phyloP scores from a whole-genome alignment of 2,329 filamentous ascomycete species.

The Fusarium sacchari region DNA sequence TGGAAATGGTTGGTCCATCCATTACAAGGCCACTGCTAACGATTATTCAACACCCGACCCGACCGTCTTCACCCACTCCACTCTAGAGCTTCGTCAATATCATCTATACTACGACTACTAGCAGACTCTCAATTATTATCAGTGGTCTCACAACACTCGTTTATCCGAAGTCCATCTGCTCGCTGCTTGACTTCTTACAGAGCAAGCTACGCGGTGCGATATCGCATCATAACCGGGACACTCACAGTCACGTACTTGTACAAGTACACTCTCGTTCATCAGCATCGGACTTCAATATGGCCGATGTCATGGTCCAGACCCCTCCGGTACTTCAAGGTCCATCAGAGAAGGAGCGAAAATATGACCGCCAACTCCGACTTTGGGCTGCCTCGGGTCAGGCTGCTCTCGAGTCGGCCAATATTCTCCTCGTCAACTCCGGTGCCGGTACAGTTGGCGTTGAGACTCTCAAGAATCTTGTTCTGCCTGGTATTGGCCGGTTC shows the following conservation, averaged over 20 bases:
- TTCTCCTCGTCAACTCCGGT: constrained; percentile 90
- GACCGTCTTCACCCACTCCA: constrained; percentile 6
- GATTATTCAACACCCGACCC: constrained; percentile 19
- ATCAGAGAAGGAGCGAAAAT: constrained; percentile 77
- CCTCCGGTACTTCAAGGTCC: constrained; percentile 57
- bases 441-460: constrained; percentile 90
- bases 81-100: background rate
- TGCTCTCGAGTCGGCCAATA: constrained; percentile 88
- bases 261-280: background rate
- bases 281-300: constrained; percentile 37
- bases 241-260: background rate
- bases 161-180: constrained; percentile 1
- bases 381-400: constrained; percentile 95
- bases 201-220: background rate
- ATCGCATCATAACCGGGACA: constrained; percentile 7
- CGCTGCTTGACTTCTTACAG: background rate
- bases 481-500: constrained; percentile 92
- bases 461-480: constrained; percentile 94
- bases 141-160: constrained; percentile 7
- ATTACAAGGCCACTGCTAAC: background rate
- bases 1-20: background rate
- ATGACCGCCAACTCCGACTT: constrained; percentile 92
- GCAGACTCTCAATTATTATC: constrained; percentile 4
- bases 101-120: constrained; percentile 10
- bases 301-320: constrained; percentile 46